phyloP scores from a whole-genome alignment of 441 rosid species.

The Eruca vesicaria region DNA sequence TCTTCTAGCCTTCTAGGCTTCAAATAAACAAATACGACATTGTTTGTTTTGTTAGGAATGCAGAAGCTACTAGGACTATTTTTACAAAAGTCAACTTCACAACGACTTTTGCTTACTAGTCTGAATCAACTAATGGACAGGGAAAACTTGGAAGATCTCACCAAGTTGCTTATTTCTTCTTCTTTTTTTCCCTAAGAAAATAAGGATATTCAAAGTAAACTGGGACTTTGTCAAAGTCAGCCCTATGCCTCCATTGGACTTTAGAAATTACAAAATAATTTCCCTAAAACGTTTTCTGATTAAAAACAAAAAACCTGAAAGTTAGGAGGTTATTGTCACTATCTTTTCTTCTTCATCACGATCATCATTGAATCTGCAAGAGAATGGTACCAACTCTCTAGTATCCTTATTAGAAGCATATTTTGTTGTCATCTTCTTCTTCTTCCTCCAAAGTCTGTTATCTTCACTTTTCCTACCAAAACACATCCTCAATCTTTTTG shows the following conservation, averaged over 20 bases:
- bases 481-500: neutral
- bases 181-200: neutral
- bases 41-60: neutral
- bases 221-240: neutral
- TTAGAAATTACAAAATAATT: no score
- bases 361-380: neutral
- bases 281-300: no score
- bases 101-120: neutral
- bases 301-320: no score
- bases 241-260: no score
- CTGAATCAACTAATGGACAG: neutral
- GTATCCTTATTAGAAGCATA: neutral
- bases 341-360: neutral
- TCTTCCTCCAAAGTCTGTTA: neutral
- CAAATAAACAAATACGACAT: neutral
- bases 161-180: neutral
- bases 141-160: no score
- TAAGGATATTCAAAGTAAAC: neutral
- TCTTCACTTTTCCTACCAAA: neutral
- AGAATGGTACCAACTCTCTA: neutral
- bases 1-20: no score
- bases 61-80: neutral
- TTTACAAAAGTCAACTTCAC: neutral
- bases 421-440: neutral
- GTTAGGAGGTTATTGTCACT: neutral